phyloP scores from a whole-genome alignment of 805 yeast species.

The Wickerhamomyces canadensis region DNA sequence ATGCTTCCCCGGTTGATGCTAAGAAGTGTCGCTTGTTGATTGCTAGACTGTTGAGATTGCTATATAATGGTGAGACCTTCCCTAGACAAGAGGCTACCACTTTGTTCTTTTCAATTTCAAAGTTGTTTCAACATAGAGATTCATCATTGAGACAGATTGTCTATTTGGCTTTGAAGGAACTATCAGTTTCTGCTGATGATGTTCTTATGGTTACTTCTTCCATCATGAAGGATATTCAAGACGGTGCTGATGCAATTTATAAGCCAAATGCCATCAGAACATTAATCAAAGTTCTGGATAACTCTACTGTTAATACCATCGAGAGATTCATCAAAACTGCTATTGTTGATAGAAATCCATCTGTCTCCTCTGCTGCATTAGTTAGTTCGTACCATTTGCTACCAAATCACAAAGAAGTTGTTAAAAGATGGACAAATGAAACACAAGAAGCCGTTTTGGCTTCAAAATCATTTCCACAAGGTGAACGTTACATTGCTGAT shows the following conservation, averaged over 20 bases:
- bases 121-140: conserved; percentile 89
- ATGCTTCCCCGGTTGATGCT: conserved; percentile 84
- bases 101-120: conserved; percentile 88
- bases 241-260: conserved; percentile 74
- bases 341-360: conserved; percentile 84
- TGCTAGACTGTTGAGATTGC: conserved; percentile 75
- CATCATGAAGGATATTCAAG: conserved; percentile 96
- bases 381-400: conserved; percentile 85
- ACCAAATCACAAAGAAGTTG: conserved; percentile 87
- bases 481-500: conserved; percentile 51
- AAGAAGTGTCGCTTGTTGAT: conserved; percentile 79
- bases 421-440: conserved; percentile 91
- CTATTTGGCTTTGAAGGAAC: conserved; percentile 89
- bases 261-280: conserved; percentile 96
- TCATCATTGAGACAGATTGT: conserved; percentile 87
- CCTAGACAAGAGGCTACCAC: conserved; percentile 88
- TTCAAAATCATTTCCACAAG: conserved; percentile 33
- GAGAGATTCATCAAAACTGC: conserved; percentile 91
- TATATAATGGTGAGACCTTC: conserved; percentile 83
- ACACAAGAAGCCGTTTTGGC: conserved; percentile 83
- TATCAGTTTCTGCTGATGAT: conserved; percentile 79
- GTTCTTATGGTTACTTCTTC: conserved; percentile 97
- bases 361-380: conserved; percentile 89
- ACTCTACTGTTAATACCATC: conserved; percentile 84
- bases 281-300: conserved; percentile 82